Evolutionary conservation across 768 basidiomycete genomes (phyloP).

Genomic region (Boletellus ananas): DNA sequence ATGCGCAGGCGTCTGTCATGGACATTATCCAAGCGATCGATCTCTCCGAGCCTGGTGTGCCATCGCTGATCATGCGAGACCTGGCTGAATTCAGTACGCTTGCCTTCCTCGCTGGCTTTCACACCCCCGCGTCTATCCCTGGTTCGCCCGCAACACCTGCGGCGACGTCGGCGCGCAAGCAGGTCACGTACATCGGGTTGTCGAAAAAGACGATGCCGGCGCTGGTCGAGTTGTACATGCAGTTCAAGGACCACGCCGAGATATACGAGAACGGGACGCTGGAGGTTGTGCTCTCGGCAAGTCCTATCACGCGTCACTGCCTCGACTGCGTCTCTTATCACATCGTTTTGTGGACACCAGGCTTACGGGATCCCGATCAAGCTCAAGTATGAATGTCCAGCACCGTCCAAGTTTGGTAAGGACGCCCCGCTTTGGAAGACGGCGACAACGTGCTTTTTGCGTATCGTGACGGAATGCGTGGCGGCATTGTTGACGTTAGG

Average conservation of each 20-base stretch:
- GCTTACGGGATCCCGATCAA: constrained; percentile 90
- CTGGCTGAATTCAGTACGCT: constrained; percentile 82
- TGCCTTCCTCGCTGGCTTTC: constrained; percentile 79
- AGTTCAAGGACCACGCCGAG: constrained; percentile 54
- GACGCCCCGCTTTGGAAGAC: constrained; percentile 94
- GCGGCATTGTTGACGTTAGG: constrained; percentile 48
- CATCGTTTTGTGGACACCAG: constrained; percentile 34
- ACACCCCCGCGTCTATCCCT: not conserved
- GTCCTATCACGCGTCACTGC: constrained; percentile 13
- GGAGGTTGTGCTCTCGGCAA: constrained; percentile 75
- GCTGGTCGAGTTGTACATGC: constrained; percentile 72
- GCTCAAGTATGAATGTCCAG: constrained; percentile 91
- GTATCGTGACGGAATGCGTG: constrained; percentile 66
- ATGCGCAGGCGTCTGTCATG: constrained; percentile 61
- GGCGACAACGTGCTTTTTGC: constrained; percentile 76
- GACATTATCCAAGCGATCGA: constrained; percentile 68
- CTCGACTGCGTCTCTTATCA: not conserved
- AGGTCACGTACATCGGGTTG: constrained; percentile 87
- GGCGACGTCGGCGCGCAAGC: constrained; percentile 41
- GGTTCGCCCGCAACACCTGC: constrained; percentile 10
- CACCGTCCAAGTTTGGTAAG: constrained; percentile 82
- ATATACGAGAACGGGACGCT: constrained; percentile 82
- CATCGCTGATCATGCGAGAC: constrained; percentile 77
- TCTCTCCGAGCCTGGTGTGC: constrained; percentile 52
- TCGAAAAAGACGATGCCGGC: constrained; percentile 84